A percentile compares a stretch with the other conserved stretches of the same genome.
phyloP scores from a whole-genome alignment of 176 grass and related monocot species.

The Oryza glaberrima region DNA sequence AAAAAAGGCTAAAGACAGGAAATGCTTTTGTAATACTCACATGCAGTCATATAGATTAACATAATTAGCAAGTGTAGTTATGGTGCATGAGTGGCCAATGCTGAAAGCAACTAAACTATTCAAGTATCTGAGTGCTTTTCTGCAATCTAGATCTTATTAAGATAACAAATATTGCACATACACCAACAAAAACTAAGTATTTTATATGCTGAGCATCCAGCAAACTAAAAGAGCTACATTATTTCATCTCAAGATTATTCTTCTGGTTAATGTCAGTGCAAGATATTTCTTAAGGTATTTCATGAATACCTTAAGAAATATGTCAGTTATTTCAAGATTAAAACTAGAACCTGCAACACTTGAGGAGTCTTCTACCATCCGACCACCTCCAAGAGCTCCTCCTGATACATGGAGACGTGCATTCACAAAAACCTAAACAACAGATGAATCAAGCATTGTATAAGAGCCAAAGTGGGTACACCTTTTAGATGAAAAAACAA shows the following conservation, averaged over 20 bases:
- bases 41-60: background rate
- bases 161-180: slow-evolving; percentile 18
- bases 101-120: slow-evolving; percentile 22
- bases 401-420: slow-evolving; percentile 99
- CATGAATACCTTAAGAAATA: slow-evolving; percentile 15
- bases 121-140: slow-evolving; percentile 21
- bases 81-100: slow-evolving; percentile 9
- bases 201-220: background rate
- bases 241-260: slow-evolving; percentile 24
- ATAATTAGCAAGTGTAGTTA: slow-evolving; percentile 13
- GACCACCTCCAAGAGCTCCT: slow-evolving; percentile 98
- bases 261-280: background rate
- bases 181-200: background rate
- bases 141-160: background rate
- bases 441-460: slow-evolving; percentile 28
- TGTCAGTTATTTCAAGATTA: slow-evolving; percentile 5
- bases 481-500: slow-evolving; percentile 14
- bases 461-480: background rate
- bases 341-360: slow-evolving; percentile 87
- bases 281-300: slow-evolving; percentile 6
- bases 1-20: slow-evolving; percentile 5
- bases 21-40: background rate
- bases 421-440: slow-evolving; percentile 95
- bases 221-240: background rate
- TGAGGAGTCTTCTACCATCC: slow-evolving; percentile 99